Evolutionary conservation across 495 filamentous ascomycete species (phyloP), one percentile per base, ranked within the genome.

Genomic region (Aspergillus coremiiformis): DNA sequence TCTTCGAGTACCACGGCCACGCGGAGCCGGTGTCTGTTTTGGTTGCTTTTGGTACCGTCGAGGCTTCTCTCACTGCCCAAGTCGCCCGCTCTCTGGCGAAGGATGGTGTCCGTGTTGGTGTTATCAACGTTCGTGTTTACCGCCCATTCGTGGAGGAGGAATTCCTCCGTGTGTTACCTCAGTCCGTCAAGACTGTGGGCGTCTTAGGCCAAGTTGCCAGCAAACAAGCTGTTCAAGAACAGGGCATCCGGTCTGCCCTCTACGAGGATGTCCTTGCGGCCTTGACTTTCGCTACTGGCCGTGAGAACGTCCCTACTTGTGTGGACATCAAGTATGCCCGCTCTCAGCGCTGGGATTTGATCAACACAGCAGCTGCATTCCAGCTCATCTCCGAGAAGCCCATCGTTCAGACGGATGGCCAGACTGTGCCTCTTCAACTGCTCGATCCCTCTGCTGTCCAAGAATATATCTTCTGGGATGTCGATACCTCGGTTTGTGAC

Each of bases 1-100:
- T 87, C 17, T 98, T 96, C 61, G 94, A 98, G 68, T 98, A 97
- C 70, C 77, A 86, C 58, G 93, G 93, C n/a, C 89, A 96, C 65
- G 68, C 77, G 9, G 68, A 80, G 32, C 79, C 93, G 19, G 83
- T 87, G 11, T 79, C 81, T 19, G 89, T 97, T 7, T 74, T 96
- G 45, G 89, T 97, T 23, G 89, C 87, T 23, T 95, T 98, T 59
- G 93, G 93, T 52, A 94, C 87, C 47, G 82, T 89, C 5, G 93
- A 98, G 72, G 84, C 87, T 17, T 86, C 91, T 52, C 73, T 97
- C 43, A 83, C 87, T 57, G 80, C 85, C 48, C 90, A 95, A 68
- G 81, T 97, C 45, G 86, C 88, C 3, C 71, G 80, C 29, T 82
- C 82, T 20, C 72, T 97, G 46, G 78, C 83, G 21, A 80, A 81